Base-by-base conservation (phyloP, 2,329 filamentous ascomycete genomes). In the Colletotrichum incanum region DNA sequence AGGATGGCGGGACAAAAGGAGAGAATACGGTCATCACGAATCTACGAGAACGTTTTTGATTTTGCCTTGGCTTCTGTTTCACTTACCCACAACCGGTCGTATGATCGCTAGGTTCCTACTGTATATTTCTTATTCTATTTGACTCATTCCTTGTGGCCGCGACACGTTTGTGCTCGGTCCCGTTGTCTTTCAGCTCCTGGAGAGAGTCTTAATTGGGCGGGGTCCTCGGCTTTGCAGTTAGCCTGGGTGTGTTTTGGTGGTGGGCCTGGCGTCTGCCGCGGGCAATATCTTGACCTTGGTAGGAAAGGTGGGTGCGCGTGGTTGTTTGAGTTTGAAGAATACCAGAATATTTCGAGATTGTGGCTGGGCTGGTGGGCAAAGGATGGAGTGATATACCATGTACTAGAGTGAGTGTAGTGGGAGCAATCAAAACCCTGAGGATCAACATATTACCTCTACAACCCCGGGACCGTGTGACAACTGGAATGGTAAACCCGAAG, bases 181-280 rank as follows among this genome's bases (percentile, higher is more conserved):
- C 39, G 26, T 65, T 63, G 49, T 43, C 64, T 66, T 41, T 50
- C 43, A 31, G 61, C 72, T 72, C 66, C 66, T 67, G 73, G 73
- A 64, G 67, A 61, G 71, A 50, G 64, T 58, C 47, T 73, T 67
- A 69, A 68, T 65, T 23, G 20, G 70, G 54, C 47, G 39, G 60
- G 73, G 56, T 68, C 20, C 54, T 67, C 58, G 55, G 47, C 55
- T 67, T 49, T 59, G 41, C 54, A 47, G 26, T 49, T 16, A 26
- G 62, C 26, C 45, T 41, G 52, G 41, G 20, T 34, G 61, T 41
- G 54, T 55, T 50, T 52, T 39, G 43, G 58, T 37, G 64, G 73
- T 61, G 49, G 73, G 60, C 68, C 72, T 65, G 73, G 73, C 61
- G 73, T 75, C 73, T 69, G 28, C 58, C 66, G 58, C 60, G 49